Base-by-base conservation (phyloP, 176 grass and related monocot species). In the Oryza australiensis region DNA sequence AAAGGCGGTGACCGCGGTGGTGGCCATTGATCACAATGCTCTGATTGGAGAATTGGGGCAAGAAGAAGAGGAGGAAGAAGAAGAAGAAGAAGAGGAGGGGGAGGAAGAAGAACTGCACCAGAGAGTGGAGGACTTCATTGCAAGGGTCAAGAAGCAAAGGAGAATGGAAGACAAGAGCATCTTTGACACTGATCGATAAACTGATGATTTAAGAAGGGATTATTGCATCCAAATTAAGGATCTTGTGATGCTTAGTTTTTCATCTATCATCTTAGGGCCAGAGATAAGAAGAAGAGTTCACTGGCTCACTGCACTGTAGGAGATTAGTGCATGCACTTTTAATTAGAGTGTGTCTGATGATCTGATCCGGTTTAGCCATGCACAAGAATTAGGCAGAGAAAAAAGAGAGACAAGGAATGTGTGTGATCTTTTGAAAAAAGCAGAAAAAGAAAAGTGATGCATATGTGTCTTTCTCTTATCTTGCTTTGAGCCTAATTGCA, bases 81-180 rank as follows among this genome's bases (percentile, higher is more conserved):
- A 81, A 9, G 40, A 23, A 32, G 72, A 76, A 49, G 89, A 67
- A 42, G 89, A 46, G 33, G 87, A 83, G 37, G 80, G 30, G 62
- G 81, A 69, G 42, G 83, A 82, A 20, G 84, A 86, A 20, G 92
- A 98, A 42, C 88, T 94, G 76, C 79, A 95, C 78, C 84, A 81
- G 81, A 98, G 91, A 90, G 92, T 95, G 22, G 95, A 98, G 9
- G 90, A 98, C 79, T 98, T 93, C 89, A 98, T 98, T 74, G 88
- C 95, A 64, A 98, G 79, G 87, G 88, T 98, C 41, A 98, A 91
- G 83, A 88, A 65, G 83, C 88, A 98, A 64, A 95, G 95, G 84
- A 93, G 81, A 79, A 33, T 86, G 45, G 95, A 98, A 86, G 86
- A 80, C 26, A 98, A 82, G 68, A 88, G 83, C 77, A 88, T 77